Conservation (phyloP, 371 early-diverging fungal genomes). For the Rhizopus stolonifer region DNA sequence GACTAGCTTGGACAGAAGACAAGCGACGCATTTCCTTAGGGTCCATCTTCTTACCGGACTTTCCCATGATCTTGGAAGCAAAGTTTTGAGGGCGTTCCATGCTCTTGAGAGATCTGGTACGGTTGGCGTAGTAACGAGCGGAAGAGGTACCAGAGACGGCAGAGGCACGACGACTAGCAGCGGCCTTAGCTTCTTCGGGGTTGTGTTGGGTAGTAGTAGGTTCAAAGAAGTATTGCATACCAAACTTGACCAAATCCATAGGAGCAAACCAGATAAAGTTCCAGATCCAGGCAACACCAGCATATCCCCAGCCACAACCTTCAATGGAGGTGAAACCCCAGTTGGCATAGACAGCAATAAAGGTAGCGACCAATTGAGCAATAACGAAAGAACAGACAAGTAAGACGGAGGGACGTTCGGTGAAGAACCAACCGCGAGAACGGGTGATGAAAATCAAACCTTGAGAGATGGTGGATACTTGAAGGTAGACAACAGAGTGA, state of each 20-base stretch:
- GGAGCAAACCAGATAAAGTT: conserved; percentile 74
- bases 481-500: conserved; percentile 58
- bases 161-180: conserved; percentile 28
- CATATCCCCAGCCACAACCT: conserved; percentile 58
- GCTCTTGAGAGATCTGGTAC: conserved; percentile 24
- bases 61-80: conserved; percentile 25
- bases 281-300: conserved; percentile 70
- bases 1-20: conserved; percentile 36
- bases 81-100: conserved; percentile 35
- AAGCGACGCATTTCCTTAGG: conserved; percentile 48
- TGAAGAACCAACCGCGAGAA: conserved; percentile 53
- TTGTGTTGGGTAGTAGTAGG: conserved; percentile 20
- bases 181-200: conserved; percentile 7
- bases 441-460: conserved; percentile 61
- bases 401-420: conserved; percentile 53
- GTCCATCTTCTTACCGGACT: conserved; percentile 24
- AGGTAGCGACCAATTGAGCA: conserved; percentile 57
- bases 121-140: conserved; percentile 36
- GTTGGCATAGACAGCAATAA: conserved; percentile 60
- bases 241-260: conserved; percentile 70
- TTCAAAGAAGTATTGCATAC: conserved; percentile 56
- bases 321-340: conserved; percentile 59
- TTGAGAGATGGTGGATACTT: conserved; percentile 60
- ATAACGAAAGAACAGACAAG: conserved; percentile 50
- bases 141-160: conserved; percentile 27